Conservation (phyloP, 169 alveolate species). For the Perkinsus chesapeaki region DNA sequence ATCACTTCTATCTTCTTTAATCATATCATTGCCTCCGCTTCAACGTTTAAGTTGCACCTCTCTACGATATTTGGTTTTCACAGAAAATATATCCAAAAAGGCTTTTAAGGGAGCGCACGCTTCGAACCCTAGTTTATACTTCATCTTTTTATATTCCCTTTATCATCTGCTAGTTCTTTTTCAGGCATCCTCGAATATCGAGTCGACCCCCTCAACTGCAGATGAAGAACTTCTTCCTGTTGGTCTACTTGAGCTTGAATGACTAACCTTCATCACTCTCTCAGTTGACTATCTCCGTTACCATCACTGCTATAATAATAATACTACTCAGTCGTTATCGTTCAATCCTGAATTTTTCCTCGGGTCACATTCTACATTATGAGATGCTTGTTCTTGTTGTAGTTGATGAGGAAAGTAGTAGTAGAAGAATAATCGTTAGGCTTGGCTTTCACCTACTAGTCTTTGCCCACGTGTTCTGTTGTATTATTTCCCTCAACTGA, state of each 20-base stretch:
- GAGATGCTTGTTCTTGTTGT: background rate
- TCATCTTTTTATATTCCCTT: background rate
- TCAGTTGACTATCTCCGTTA: background rate
- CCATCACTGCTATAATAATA: background rate
- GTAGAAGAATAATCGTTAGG: background rate
- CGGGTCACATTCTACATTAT: background rate
- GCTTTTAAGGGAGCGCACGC: too few relatives aligned
- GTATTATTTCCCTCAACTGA: background rate
- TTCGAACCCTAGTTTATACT: too few relatives aligned
- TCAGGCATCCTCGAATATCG: background rate
- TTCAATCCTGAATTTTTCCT: background rate
- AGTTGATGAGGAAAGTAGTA: background rate
- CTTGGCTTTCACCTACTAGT: background rate
- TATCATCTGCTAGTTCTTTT: background rate
- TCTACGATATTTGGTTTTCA: too few relatives aligned
- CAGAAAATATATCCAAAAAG: too few relatives aligned
- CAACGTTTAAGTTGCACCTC: too few relatives aligned
- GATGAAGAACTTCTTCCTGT: background rate
- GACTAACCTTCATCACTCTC: too few relatives aligned
- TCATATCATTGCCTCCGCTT: too few relatives aligned
- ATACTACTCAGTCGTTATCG: background rate
- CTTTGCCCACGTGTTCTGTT: background rate
- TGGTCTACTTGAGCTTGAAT: background rate
- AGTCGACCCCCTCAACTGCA: background rate
- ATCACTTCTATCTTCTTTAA: too few relatives aligned